These are phyloP conservation scores for Blastocystis sp. DNA, from an alignment of 352 stramenopile species.

Conservation along the genomic window DNA sequence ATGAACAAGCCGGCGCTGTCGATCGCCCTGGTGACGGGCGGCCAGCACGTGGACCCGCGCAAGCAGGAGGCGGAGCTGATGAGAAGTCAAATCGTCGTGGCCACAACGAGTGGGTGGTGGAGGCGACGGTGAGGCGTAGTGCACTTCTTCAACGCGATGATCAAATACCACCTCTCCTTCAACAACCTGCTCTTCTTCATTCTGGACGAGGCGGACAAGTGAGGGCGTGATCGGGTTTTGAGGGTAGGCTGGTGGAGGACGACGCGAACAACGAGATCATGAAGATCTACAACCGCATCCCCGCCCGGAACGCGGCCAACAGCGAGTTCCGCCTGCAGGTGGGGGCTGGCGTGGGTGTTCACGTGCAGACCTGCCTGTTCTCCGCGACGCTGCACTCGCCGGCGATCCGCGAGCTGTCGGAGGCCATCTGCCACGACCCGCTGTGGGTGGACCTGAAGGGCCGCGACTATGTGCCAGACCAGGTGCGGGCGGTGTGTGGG, in stretches of 20 bases:
- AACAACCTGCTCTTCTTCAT: conserved; percentile 73
- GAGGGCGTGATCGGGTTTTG: not conserved
- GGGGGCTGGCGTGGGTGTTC: not conserved
- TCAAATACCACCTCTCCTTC: conserved; percentile 70
- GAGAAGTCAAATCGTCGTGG: conserved; percentile 74
- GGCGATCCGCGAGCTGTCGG: conserved; percentile 72
- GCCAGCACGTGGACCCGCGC: conserved; percentile 26
- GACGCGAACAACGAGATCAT: conserved; percentile 71
- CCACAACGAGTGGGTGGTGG: conserved; percentile 71
- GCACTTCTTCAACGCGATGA: conserved; percentile 66
- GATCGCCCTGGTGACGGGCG: conserved; percentile 71
- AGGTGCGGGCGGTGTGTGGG: not conserved
- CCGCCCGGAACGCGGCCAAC: conserved; percentile 52
- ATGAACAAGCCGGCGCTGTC: conserved; percentile 41
- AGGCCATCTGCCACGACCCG: conserved; percentile 74
- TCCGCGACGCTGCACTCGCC: conserved; percentile 76
- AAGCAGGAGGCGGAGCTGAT: conserved; percentile 65
- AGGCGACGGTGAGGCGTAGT: not conserved
- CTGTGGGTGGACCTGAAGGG: conserved; percentile 77
- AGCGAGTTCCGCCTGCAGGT: conserved; percentile 71
- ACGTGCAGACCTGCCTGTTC: conserved; percentile 75
- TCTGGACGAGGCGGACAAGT: conserved; percentile 75
- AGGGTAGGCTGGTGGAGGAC: conserved; percentile 71
- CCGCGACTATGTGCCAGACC: conserved; percentile 69
- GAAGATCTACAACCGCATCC: conserved; percentile 73